Conservation (phyloP, 2,329 filamentous ascomycete genomes). For the Graphiopsis chlorocephala region DNA sequence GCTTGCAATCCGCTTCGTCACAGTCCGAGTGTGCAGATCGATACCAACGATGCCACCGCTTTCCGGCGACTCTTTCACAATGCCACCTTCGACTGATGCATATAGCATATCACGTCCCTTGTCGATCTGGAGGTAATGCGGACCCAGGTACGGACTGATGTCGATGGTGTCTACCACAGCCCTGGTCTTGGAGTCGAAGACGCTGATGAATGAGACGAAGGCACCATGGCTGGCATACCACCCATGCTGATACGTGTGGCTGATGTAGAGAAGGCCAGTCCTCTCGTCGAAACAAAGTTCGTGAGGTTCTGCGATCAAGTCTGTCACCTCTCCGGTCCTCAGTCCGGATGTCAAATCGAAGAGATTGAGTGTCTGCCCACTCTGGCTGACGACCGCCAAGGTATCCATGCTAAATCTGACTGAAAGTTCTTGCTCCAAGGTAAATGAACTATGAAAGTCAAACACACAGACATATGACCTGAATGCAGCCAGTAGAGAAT, state of each 20-base stretch:
- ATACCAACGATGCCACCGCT: slow-evolving; percentile 19
- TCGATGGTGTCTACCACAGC: slow-evolving; percentile 17
- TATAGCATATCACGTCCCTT: slow-evolving; percentile 15
- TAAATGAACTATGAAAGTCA: neutral
- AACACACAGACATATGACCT: neutral
- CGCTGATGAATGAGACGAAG: slow-evolving; percentile 10
- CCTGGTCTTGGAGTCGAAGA: slow-evolving; percentile 16
- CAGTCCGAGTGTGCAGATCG: slow-evolving; percentile 10
- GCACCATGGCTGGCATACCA: slow-evolving; percentile 18
- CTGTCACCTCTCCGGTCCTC: slow-evolving; percentile 5
- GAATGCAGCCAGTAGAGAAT: neutral
- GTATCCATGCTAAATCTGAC: neutral
- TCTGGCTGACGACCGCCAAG: slow-evolving; percentile 18
- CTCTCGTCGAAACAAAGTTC: slow-evolving; percentile 18
- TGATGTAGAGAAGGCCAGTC: slow-evolving; percentile 17
- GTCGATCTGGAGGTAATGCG: slow-evolving; percentile 17
- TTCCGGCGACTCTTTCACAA: neutral
- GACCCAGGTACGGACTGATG: slow-evolving; percentile 17
- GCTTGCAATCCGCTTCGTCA: slow-evolving; percentile 17
- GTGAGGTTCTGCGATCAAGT: slow-evolving; percentile 18
- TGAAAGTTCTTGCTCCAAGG: neutral
- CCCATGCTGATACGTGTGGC: slow-evolving; percentile 19
- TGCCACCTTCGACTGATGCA: slow-evolving; percentile 16
- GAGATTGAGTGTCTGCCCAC: slow-evolving; percentile 15
- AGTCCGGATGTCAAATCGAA: slow-evolving; percentile 14